Evolutionary conservation across 306 rosid species (phyloP), one percentile per base, ranked within the genome.

Genomic region (Vachellia collinsii): DNA sequence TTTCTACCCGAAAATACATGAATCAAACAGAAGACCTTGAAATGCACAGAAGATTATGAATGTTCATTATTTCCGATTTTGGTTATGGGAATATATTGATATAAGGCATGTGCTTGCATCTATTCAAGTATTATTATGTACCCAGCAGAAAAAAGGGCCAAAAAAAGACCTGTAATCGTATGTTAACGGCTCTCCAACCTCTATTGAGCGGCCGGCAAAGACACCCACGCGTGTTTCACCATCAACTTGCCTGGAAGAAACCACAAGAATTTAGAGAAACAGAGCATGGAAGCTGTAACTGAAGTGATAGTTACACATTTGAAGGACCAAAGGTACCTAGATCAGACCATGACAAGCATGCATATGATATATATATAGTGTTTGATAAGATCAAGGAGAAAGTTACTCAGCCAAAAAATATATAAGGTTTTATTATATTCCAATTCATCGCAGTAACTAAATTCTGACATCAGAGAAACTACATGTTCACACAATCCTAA

Each of bases 181-280:
- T 38, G 99, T 95, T 70, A 95, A 85, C 2, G 94, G 87, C 83
- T 95, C 98, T 76, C 97, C 99, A n/a, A 82, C 81, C 77, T 90
- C 86, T 58, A 93, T 86, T 63, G 92, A 82, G 77, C 92, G 91
- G 36, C 93, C 87, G 79, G 96, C 98, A 85, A 93, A 92, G 73
- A 94, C 92, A 71, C 98, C 97, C 4, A 91, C 93, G 5, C 93
- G 97, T 4, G 92, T 88, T 87, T 95, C 99, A 73, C 98, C 96
- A 73, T 93, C 99, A 53, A 90, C 96, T 88, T 95, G 92, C 98
- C 99, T 95, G 81, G 58, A 82, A 78, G 79, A 84, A 84, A 83
- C 65, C 71, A 38, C 38, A 44, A 72, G 51, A 58, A 51, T 67
- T 81, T 75, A 76, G 78, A 62, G 65, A 77, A 73, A 73, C 54